Evolutionary conservation across 768 basidiomycete species (phyloP).

Genomic region (Auricularia sp.): DNA sequence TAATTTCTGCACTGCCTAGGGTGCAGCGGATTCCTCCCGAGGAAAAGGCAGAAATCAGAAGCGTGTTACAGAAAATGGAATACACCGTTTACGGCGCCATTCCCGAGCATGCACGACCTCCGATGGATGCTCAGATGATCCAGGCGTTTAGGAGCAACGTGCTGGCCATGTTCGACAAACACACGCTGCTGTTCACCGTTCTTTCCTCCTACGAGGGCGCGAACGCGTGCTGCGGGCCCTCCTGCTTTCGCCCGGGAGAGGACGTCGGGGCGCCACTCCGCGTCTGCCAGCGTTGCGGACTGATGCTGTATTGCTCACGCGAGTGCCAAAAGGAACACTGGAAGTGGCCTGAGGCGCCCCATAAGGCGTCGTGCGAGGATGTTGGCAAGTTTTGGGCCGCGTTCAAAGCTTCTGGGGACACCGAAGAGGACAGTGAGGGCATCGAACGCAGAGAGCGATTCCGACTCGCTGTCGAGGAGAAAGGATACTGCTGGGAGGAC

Average conservation of each 20-base stretch:
- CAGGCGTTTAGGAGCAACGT: neutral
- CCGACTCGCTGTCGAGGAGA: neutral
- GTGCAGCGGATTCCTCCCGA: no score
- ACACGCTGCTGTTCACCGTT: neutral
- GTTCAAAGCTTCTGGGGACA: neutral
- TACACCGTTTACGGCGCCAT: no score
- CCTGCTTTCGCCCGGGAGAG: neutral
- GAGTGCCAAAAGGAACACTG: neutral
- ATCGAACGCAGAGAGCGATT: neutral
- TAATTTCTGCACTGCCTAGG: no score
- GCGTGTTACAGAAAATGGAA: no score
- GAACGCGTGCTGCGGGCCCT: neutral
- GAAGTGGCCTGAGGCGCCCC: neutral
- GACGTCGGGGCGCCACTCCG: neutral
- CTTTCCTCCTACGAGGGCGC: neutral
- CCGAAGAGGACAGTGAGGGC: neutral
- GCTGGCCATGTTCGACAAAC: neutral
- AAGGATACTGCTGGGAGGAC: neutral
- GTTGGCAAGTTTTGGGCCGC: neutral
- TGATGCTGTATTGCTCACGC: neutral
- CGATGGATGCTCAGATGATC: neutral
- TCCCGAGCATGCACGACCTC: no score
- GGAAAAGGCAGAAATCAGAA: no score
- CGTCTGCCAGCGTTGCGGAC: neutral
- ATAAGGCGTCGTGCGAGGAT: neutral